phyloP scores from a whole-genome alignment of 768 basidiomycete species.

The Tylopilus vinaceipallidus region DNA sequence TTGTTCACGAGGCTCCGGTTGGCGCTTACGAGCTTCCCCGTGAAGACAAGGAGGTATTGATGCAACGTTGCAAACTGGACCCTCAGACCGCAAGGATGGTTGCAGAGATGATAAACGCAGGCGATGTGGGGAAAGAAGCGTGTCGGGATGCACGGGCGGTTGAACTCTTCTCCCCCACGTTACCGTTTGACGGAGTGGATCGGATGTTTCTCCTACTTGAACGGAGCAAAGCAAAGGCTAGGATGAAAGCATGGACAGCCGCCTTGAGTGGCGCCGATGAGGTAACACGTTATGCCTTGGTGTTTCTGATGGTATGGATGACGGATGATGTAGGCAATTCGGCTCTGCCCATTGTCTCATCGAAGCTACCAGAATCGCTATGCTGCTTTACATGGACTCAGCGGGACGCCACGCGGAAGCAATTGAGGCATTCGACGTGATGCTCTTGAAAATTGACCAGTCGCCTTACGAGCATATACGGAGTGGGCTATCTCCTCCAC shows the following conservation, averaged over 20 bases:
- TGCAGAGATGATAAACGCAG: constrained; percentile 21
- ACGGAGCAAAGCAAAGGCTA: background rate
- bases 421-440: background rate
- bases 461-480: background rate
- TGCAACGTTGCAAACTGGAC: constrained; percentile 26
- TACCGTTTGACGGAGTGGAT: background rate
- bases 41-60: constrained; percentile 13
- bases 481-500: background rate
- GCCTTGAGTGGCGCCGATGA: background rate
- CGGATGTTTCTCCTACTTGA: background rate
- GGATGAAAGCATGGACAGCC: background rate
- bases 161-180: background rate
- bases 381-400: too few relatives aligned
- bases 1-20: constrained; percentile 17
- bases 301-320: too few relatives aligned
- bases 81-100: constrained; percentile 23
- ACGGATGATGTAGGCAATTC: too few relatives aligned
- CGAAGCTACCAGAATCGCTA: too few relatives aligned
- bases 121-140: constrained; percentile 3
- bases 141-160: background rate
- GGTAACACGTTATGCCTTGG: background rate
- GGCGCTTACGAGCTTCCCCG: constrained; percentile 16
- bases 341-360: too few relatives aligned
- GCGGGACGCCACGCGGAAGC: too few relatives aligned
- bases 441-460: background rate